These are phyloP conservation scores for Blastobotrys serpentis DNA, from an alignment of 1,139 yeast genomes.

Conservation along the genomic window DNA sequence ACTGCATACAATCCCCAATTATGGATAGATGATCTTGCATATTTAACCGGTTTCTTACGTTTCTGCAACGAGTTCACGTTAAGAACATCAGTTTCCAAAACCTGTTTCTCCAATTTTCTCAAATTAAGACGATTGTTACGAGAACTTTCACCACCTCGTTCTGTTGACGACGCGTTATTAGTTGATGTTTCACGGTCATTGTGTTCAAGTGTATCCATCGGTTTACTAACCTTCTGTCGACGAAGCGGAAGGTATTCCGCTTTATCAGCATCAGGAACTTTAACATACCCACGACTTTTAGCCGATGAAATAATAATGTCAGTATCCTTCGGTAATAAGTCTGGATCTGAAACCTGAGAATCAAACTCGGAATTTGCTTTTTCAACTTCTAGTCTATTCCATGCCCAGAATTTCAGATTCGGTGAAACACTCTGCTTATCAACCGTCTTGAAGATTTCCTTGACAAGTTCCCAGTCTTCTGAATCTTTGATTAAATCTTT, in stretches of 20 bases:
- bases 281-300: conserved; percentile 72
- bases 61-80: conserved; percentile 78
- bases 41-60: conserved; percentile 89
- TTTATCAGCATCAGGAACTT: conserved; percentile 72
- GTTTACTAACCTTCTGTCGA: conserved; percentile 50
- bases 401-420: conserved; percentile 62
- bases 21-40: conserved; percentile 95
- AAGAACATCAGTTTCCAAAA: conserved; percentile 77
- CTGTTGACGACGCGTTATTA: conserved; percentile 20
- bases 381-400: conserved; percentile 51
- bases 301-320: conserved; percentile 40
- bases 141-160: conserved; percentile 52
- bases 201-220: conserved; percentile 33
- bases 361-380: conserved; percentile 5
- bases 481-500: conserved; percentile 63
- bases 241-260: conserved; percentile 78
- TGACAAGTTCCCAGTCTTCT: conserved; percentile 64
- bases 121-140: conserved; percentile 87
- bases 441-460: conserved; percentile 43
- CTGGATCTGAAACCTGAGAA: conserved; percentile 1
- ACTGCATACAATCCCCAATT: conserved; percentile 97
- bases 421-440: conserved; percentile 22
- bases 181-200: conserved; percentile 42
- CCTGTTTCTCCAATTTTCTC: conserved; percentile 87
- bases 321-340: conserved; percentile 10